These are phyloP conservation scores for Diatrype stigma DNA, from an alignment of 2,329 filamentous ascomycete genomes.

Conservation along the genomic window DNA sequence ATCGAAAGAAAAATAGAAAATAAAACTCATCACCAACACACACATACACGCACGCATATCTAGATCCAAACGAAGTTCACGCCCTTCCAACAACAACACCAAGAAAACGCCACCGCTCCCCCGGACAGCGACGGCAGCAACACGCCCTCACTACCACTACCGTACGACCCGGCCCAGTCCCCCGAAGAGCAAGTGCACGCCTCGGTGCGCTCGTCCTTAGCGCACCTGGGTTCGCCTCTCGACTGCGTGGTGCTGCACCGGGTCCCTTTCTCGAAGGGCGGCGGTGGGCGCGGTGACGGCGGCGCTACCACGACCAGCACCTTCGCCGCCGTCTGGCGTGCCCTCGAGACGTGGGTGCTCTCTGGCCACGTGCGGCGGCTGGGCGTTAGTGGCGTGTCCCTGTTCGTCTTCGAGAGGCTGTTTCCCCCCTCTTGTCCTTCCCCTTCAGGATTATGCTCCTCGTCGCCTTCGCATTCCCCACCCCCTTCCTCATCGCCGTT, in stretches of 20 bases:
- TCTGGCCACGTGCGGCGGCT: constrained; percentile 35
- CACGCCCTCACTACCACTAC: constrained; percentile 42
- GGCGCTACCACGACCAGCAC: constrained; percentile 30
- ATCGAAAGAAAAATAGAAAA: too few species aligned
- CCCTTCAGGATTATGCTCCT: too few species aligned
- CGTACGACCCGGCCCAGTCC: constrained; percentile 56
- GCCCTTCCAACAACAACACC: constrained; percentile 54
- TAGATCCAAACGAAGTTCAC: constrained; percentile 85
- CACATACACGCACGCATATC: constrained; percentile 5
- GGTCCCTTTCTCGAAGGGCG: constrained; percentile 23
- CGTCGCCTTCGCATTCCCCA: constrained; percentile 20
- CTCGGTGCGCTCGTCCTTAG: constrained; percentile 64
- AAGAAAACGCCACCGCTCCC: constrained; percentile 20
- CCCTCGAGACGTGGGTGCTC: constrained; percentile 65
- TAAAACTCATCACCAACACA: neutral
- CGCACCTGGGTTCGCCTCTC: constrained; percentile 57
- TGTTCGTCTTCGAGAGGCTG: constrained; percentile 52
- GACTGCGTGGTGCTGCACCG: constrained; percentile 74
- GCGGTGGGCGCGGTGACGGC: constrained; percentile 41
- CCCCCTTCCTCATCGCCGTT: constrained; percentile 27
- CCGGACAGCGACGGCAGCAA: too few species aligned
- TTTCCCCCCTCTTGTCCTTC: constrained; percentile 18
- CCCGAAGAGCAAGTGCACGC: constrained; percentile 61
- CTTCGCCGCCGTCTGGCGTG: constrained; percentile 50
- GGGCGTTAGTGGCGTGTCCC: constrained; percentile 72